A percentile compares a stretch with the other conserved stretches of the same genome.
Conservation (phyloP, 2,329 filamentous ascomycete genomes). For the Leptographium radiaticola region DNA sequence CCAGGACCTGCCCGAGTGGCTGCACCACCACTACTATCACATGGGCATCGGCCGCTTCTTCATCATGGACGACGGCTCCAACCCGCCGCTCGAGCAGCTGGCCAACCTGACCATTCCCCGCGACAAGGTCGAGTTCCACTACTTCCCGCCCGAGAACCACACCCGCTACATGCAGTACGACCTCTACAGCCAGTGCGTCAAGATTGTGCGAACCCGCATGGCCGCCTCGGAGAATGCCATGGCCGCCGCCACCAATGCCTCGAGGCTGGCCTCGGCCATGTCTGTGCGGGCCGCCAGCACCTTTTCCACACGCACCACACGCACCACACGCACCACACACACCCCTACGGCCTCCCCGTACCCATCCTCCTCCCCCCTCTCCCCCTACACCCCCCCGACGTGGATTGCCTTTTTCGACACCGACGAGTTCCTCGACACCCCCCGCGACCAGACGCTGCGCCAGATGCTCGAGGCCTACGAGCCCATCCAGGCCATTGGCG, state of each 20-base stretch:
- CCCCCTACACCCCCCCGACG: neutral
- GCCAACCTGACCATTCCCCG: conserved; percentile 4
- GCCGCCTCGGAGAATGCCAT: no score
- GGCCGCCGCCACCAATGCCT: no score
- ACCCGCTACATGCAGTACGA: conserved; percentile 9
- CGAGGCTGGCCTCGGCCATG: no score
- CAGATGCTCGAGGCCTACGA: conserved; percentile 5
- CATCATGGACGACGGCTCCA: conserved; percentile 8
- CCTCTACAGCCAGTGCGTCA: conserved; percentile 5
- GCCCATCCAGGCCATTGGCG: conserved; percentile 6
- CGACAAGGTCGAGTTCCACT: conserved; percentile 7
- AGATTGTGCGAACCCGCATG: neutral
- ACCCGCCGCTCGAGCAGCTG: conserved; percentile 6
- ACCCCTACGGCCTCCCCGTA: conserved; percentile 1
- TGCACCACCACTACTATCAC: conserved; percentile 10
- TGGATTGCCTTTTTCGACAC: conserved; percentile 10
- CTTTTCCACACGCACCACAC: no score
- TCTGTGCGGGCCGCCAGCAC: no score
- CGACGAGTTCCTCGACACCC: conserved; percentile 8
- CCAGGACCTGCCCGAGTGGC: conserved; percentile 6
- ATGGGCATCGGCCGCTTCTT: conserved; percentile 9
- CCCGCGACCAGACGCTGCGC: conserved; percentile 3
- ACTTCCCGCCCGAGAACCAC: conserved; percentile 5
- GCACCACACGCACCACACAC: neutral
- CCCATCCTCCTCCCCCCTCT: no score